phyloP scores from a whole-genome alignment of 208 protist genomes.

The Sergeia podlipaevii region DNA sequence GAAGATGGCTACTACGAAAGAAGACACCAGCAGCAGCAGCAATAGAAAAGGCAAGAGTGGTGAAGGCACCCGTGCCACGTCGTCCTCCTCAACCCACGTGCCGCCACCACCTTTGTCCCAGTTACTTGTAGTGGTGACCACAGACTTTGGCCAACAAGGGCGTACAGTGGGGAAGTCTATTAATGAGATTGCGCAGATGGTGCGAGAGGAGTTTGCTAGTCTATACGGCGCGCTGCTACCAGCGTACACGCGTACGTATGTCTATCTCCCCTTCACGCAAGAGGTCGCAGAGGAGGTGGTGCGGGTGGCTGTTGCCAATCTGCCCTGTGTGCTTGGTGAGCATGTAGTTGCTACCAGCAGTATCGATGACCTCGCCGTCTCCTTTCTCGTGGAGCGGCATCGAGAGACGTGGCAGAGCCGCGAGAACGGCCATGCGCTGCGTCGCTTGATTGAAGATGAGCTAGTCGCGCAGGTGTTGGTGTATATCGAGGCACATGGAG shows the following conservation, averaged over 20 bases:
- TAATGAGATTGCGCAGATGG: slow-evolving; percentile 51
- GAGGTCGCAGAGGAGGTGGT: slow-evolving; percentile 51
- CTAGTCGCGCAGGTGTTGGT: slow-evolving; percentile 45
- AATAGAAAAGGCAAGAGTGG: not conserved
- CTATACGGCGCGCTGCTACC: slow-evolving; percentile 69
- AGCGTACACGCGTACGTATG: slow-evolving; percentile 57
- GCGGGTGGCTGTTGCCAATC: slow-evolving; percentile 26
- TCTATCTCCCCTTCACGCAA: slow-evolving; percentile 47
- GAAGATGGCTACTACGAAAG: not conserved
- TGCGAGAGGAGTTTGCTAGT: slow-evolving; percentile 48
- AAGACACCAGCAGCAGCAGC: not conserved
- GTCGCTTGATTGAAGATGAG: slow-evolving; percentile 50
- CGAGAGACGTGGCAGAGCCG: slow-evolving; percentile 37
- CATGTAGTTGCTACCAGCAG: slow-evolving; percentile 26
- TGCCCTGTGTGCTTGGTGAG: slow-evolving; percentile 29
- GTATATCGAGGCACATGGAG: slow-evolving; percentile 29
- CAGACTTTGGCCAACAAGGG: slow-evolving; percentile 80
- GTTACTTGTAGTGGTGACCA: slow-evolving; percentile 69
- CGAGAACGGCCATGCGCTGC: slow-evolving; percentile 70
- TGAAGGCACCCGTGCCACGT: not conserved
- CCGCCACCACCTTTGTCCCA: slow-evolving; percentile 36
- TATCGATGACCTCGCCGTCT: slow-evolving; percentile 53
- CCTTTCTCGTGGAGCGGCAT: slow-evolving; percentile 51
- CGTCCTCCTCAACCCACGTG: not conserved
- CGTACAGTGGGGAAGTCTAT: slow-evolving; percentile 60